A percentile compares a stretch with the other conserved stretches of the same genome.
Conservation (phyloP, 345 rosid genomes). For the Gossypium stocksii region DNA sequence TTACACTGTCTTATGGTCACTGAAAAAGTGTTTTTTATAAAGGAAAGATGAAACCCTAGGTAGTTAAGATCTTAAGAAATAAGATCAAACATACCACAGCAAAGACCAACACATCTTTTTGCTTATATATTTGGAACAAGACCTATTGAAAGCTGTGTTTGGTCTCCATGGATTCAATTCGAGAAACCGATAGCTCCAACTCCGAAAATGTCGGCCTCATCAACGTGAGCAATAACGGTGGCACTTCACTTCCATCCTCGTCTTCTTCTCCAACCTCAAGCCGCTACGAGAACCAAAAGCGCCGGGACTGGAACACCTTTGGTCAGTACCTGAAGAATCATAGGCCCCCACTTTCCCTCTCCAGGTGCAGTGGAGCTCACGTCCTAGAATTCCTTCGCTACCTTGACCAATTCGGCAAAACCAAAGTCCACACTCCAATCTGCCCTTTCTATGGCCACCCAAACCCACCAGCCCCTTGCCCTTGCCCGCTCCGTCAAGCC, state of each 20-base stretch:
- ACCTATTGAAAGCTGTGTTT: neutral
- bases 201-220: neutral
- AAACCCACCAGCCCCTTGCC: slow-evolving; percentile 65
- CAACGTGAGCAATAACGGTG: neutral
- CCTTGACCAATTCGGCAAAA: slow-evolving; percentile 67
- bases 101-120: neutral
- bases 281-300: slow-evolving; percentile 70
- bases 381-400: slow-evolving; percentile 70
- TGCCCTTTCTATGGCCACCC: slow-evolving; percentile 70
- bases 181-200: slow-evolving; percentile 17
- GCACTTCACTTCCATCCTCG: slow-evolving; percentile 4
- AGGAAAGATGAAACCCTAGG: slow-evolving; percentile 19
- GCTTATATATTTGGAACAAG: neutral
- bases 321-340: slow-evolving; percentile 63
- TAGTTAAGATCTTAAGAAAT: neutral
- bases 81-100: neutral
- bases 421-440: slow-evolving; percentile 56
- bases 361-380: slow-evolving; percentile 63
- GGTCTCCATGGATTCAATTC: slow-evolving; percentile 22
- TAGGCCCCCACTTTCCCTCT: slow-evolving; percentile 51
- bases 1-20: neutral
- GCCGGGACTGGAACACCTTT: slow-evolving; percentile 76
- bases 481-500: slow-evolving; percentile 68
- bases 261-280: slow-evolving; percentile 28
- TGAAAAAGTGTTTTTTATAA: neutral